phyloP scores from a whole-genome alignment of 176 grass and related monocot species.

The Pharus latifolius region DNA sequence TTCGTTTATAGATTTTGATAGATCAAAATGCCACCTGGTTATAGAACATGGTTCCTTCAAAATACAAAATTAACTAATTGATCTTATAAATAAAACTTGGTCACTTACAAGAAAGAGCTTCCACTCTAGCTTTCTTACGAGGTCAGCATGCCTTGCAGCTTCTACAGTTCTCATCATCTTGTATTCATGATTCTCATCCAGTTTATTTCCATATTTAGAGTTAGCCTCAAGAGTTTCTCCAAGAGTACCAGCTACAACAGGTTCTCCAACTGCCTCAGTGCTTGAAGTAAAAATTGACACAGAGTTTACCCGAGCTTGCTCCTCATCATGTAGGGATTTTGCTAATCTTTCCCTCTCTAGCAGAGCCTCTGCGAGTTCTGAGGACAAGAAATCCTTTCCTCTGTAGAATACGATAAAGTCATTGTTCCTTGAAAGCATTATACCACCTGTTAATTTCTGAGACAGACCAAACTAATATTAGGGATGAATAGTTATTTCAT shows the following conservation, averaged over 20 bases:
- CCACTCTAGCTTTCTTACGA: slow-evolving; percentile 72
- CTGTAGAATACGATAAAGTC: slow-evolving; percentile 94
- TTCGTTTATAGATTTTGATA: not conserved
- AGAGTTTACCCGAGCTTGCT: slow-evolving; percentile 53
- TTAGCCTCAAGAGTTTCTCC: slow-evolving; percentile 65
- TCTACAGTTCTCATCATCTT: slow-evolving; percentile 59
- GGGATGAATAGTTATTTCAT: not conserved
- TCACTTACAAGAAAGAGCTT: slow-evolving; percentile 68
- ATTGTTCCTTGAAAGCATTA: slow-evolving; percentile 84
- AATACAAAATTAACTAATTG: not conserved
- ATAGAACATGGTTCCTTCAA: not conserved
- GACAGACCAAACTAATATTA: slow-evolving; percentile 19
- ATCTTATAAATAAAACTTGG: slow-evolving; percentile 7
- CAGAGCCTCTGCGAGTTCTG: slow-evolving; percentile 51
- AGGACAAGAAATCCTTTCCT: slow-evolving; percentile 90
- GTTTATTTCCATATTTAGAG: slow-evolving; percentile 52
- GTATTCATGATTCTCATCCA: slow-evolving; percentile 33
- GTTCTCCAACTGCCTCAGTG: slow-evolving; percentile 24
- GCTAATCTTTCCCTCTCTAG: slow-evolving; percentile 80
- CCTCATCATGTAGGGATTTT: slow-evolving; percentile 72
- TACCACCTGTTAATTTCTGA: slow-evolving; percentile 87
- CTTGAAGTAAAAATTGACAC: slow-evolving; percentile 20
- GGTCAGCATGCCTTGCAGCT: slow-evolving; percentile 63
- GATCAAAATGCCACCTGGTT: not conserved
- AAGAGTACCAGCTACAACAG: slow-evolving; percentile 60